Base-by-base conservation (phyloP, 2,329 filamentous ascomycete genomes). In the Apiospora kogelbergensis region DNA sequence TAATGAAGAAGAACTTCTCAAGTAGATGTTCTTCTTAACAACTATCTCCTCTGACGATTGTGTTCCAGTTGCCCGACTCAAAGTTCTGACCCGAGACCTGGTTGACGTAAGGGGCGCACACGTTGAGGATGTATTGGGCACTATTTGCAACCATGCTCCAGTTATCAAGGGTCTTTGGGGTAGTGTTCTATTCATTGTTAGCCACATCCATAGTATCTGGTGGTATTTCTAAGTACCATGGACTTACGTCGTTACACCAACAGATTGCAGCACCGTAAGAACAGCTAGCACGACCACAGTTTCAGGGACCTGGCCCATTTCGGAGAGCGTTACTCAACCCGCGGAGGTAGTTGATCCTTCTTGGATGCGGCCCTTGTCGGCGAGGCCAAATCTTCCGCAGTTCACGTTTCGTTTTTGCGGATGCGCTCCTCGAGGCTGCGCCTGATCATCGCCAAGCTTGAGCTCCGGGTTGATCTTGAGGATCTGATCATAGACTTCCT, bases 181-280 rank as follows among this genome's bases (percentile, higher is more conserved):
- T 20, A 6, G 11, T n/a, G 5, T 22, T 13, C 41, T 65, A 10
- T 1, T 5, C 33, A 10, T 6, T 37, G 33, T 37, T 37, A 37
- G 33, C 33, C 33, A 37, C 5, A 37, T 6, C 33, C 10, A n/a
- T n/a, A n/a, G n/a, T n/a, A n/a, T 37, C 5, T 37, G 33, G 33
- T 37, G 5, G 5, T 10, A 5, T 37, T 24, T n/a, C 11, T 10
- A 5, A n/a, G 45, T 10, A 13, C 9, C 45, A 13, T 10, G 9
- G 11, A 42, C 63, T 45, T 45, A 65, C 63, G 20, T 65, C 63
- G 33, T 65, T 65, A 26, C 63, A 65, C 22, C 41, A 45, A 40
- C 63, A 65, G 22, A 65, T 45, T 0, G 40, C 63, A 2, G 41
- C 26, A 10, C n/a, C 17, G 4, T 30, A 15, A 3, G n/a, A 26